Percentiles rank a stretch among this genome's conserved stretches.
phyloP scores from a whole-genome alignment of 768 basidiomycete species.

The Hypsizygus marmoreus region DNA sequence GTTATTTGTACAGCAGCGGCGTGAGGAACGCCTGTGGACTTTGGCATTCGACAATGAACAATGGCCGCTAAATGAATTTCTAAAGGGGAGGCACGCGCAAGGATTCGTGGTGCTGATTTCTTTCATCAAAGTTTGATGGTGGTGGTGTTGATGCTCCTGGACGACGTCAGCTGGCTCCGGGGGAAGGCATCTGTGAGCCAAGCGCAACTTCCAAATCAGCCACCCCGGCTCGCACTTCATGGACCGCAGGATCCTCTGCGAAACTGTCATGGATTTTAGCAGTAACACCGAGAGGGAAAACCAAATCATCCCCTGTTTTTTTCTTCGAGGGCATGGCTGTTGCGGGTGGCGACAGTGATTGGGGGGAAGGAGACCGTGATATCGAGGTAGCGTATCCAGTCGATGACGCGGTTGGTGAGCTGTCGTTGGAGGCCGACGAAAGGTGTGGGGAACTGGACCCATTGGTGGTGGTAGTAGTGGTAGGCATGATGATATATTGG shows the following conservation, averaged over 20 bases:
- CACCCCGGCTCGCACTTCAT: too few species aligned
- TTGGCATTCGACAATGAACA: too few species aligned
- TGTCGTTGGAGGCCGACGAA: constrained; percentile 44
- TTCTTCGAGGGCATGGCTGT: constrained; percentile 31
- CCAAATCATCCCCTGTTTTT: neutral
- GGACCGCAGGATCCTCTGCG: constrained; percentile 6
- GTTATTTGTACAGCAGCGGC: too few species aligned
- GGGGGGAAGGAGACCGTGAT: constrained; percentile 51
- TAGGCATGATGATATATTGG: constrained; percentile 2
- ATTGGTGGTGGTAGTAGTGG: constrained; percentile 12
- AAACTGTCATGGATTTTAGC: constrained; percentile 2
- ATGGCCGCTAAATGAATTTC: too few species aligned
- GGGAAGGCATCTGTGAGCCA: too few species aligned
- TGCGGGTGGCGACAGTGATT: constrained; percentile 32
- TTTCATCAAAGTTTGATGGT: too few species aligned
- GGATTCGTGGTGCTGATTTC: too few species aligned
- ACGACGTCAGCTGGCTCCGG: too few species aligned
- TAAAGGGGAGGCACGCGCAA: too few species aligned
- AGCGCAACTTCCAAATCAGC: too few species aligned
- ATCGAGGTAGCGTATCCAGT: constrained; percentile 54
- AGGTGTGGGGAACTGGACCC: constrained; percentile 28
- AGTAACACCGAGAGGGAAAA: neutral
- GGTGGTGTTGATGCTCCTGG: too few species aligned
- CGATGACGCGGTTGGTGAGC: constrained; percentile 61
- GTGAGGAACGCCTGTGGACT: too few species aligned